A percentile compares a stretch with the other conserved stretches of the same genome.
Conservation (phyloP, 2,329 filamentous ascomycete genomes). For the Zalaria sp. region DNA sequence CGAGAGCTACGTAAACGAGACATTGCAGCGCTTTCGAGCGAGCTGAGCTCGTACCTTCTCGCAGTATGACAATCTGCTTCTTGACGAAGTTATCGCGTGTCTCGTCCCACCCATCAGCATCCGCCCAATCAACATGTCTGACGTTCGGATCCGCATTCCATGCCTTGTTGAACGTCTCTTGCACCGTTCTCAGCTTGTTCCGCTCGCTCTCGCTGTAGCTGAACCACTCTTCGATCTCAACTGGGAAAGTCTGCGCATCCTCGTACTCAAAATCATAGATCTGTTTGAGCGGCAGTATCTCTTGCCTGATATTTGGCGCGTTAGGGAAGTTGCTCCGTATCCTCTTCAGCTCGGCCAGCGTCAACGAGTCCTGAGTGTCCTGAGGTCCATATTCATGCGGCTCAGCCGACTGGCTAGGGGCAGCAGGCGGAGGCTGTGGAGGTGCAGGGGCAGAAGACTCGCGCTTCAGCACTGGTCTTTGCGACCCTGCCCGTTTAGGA, state of each 20-base stretch:
- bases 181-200: slow-evolving; percentile 60
- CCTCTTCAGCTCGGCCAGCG: slow-evolving; percentile 31
- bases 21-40: slow-evolving; percentile 26
- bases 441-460: slow-evolving; percentile 21
- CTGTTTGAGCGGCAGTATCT: slow-evolving; percentile 15
- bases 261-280: slow-evolving; percentile 63
- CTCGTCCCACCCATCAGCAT: too few species aligned
- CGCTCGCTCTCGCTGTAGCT: slow-evolving; percentile 79
- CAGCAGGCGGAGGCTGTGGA: slow-evolving; percentile 24
- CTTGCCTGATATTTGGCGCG: slow-evolving; percentile 12
- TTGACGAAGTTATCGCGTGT: slow-evolving; percentile 37
- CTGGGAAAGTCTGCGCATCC: slow-evolving; percentile 47
- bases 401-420: slow-evolving; percentile 17
- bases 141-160: slow-evolving; percentile 37
- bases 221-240: slow-evolving; percentile 97
- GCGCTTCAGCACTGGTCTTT: slow-evolving; percentile 24
- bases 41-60: slow-evolving; percentile 15
- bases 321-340: slow-evolving; percentile 30
- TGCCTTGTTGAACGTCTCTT: slow-evolving; percentile 61
- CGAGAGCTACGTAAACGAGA: slow-evolving; percentile 31
- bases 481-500: background rate
- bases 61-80: slow-evolving; percentile 21
- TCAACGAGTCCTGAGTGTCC: slow-evolving; percentile 28
- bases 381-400: slow-evolving; percentile 11
- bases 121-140: too few species aligned